Evolutionary conservation across 495 filamentous ascomycete species (phyloP).

Genomic region (Talaromyces adpressus): DNA sequence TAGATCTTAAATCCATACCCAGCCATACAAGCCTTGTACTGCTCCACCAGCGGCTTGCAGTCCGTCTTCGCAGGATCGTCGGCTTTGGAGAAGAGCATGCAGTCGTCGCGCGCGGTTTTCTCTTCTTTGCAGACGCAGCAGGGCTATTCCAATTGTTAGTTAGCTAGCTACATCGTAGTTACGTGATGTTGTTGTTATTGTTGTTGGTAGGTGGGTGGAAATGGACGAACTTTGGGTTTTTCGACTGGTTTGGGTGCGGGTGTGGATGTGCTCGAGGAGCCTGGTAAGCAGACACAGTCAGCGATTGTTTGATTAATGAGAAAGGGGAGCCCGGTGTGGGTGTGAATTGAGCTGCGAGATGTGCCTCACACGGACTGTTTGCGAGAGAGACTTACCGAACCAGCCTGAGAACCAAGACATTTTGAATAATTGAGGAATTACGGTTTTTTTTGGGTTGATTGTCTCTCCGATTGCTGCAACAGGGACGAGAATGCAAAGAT

Average conservation of each 20-base stretch:
- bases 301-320: not conserved
- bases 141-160: slow-evolving; percentile 65
- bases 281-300: not conserved
- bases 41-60: slow-evolving; percentile 72
- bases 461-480: not conserved
- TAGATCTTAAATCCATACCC: slow-evolving; percentile 83
- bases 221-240: slow-evolving; percentile 46
- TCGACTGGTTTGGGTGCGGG: slow-evolving; percentile 21
- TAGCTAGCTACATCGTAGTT: not conserved
- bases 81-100: slow-evolving; percentile 90
- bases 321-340: not conserved
- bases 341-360: not conserved
- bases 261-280: not conserved
- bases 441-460: not conserved
- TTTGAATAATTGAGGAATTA: not conserved
- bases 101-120: slow-evolving; percentile 88
- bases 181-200: not conserved
- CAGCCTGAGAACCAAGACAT: slow-evolving; percentile 39
- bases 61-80: slow-evolving; percentile 64
- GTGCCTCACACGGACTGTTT: not conserved
- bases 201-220: not conserved
- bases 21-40: slow-evolving; percentile 88
- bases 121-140: slow-evolving; percentile 98
- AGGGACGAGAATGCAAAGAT: not conserved
- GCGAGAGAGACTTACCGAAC: slow-evolving; percentile 23